These are phyloP conservation scores for Lophiostoma macrostomum DNA, from an alignment of 495 filamentous ascomycete genomes.

Conservation along the genomic window DNA sequence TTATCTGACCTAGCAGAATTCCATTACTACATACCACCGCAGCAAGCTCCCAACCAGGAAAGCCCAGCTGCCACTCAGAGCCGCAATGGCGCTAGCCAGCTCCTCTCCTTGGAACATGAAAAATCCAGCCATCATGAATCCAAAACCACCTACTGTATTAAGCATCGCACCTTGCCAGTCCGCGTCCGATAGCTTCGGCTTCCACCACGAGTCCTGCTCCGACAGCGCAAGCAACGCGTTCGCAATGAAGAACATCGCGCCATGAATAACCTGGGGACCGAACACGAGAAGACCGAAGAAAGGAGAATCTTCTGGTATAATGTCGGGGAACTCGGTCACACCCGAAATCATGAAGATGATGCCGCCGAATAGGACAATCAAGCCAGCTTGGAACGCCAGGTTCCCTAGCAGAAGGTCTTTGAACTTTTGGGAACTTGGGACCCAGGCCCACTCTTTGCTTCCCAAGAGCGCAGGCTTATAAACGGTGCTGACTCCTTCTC, in stretches of 20 bases:
- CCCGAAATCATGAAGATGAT: conserved; percentile 17
- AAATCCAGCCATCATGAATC: conserved; percentile 18
- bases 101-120: conserved; percentile 8
- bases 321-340: conserved; percentile 12
- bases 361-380: conserved; percentile 21
- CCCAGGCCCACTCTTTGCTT: conserved; percentile 5
- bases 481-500: background rate
- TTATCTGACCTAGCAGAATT: conserved; percentile 16
- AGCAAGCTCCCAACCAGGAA: conserved; percentile 16
- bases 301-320: background rate
- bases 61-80: conserved; percentile 9
- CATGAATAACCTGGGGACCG: conserved; percentile 11
- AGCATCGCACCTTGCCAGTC: conserved; percentile 19
- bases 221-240: conserved; percentile 11
- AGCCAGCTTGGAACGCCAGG: conserved; percentile 19
- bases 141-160: conserved; percentile 17
- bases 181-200: conserved; percentile 2
- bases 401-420: background rate
- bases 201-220: conserved; percentile 20
- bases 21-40: conserved; percentile 10
- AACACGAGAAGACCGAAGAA: conserved; percentile 3
- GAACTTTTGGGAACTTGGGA: conserved; percentile 4
- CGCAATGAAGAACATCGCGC: conserved; percentile 6
- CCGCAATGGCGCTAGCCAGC: conserved; percentile 5
- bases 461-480: conserved; percentile 17